Percentiles rank a stretch among this genome's conserved stretches.
These are phyloP conservation scores for Naganishia albida DNA, from an alignment of 1,284 basidiomycete genomes.

Conservation along the genomic window DNA sequence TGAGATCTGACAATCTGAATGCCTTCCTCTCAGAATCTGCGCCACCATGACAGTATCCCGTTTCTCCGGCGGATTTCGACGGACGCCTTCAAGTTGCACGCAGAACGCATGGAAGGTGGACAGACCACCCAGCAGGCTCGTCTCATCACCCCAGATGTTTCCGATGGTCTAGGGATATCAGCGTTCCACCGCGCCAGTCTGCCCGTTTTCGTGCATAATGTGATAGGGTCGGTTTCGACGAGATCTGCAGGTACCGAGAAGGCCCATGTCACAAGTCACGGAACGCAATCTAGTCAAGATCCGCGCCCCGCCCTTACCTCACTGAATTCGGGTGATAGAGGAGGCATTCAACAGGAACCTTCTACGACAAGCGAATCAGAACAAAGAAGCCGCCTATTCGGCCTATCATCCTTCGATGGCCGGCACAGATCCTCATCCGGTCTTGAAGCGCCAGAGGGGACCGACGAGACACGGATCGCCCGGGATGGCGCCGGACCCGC, in stretches of 20 bases:
- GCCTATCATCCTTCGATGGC: background rate
- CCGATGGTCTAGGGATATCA: background rate
- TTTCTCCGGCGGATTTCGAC: conserved; percentile 27
- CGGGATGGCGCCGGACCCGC: too few relatives aligned
- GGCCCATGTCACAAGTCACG: background rate
- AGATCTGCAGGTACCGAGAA: too few relatives aligned
- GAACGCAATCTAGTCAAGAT: background rate
- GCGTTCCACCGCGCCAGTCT: background rate
- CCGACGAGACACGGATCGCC: too few relatives aligned
- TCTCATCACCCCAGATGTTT: background rate
- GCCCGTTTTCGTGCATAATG: background rate
- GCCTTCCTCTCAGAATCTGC: background rate
- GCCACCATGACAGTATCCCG: conserved; percentile 21
- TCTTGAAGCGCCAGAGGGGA: background rate
- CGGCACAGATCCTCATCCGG: too few relatives aligned
- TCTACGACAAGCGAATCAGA: background rate
- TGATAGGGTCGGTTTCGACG: too few relatives aligned
- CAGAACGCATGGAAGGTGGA: background rate
- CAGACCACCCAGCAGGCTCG: too few relatives aligned
- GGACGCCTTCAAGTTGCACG: conserved; percentile 20
- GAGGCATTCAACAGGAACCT: background rate
- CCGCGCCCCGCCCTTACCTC: background rate
- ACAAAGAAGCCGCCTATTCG: background rate
- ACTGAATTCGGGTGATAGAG: conserved; percentile 4
- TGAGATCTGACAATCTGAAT: background rate